phyloP scores from a whole-genome alignment of 2,329 filamentous ascomycete species.

The Verticillium alfalfae region DNA sequence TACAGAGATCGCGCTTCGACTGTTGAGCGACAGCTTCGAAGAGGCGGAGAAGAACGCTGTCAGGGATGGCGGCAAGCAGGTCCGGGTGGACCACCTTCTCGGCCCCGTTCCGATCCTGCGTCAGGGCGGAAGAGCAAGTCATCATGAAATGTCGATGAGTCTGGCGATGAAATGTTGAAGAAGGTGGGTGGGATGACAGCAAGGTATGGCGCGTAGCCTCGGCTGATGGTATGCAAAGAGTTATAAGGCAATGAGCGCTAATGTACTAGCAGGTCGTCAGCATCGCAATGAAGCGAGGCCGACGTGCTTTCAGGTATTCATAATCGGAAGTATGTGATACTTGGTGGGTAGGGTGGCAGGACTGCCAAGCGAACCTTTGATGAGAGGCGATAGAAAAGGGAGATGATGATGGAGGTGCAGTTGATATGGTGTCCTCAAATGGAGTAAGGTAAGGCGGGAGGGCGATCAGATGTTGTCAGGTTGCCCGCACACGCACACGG shows the following conservation, averaged over 20 bases:
- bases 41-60: constrained; percentile 32
- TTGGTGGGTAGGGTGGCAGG: not conserved
- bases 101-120: not conserved
- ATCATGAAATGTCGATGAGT: not conserved
- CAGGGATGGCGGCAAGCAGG: constrained; percentile 24
- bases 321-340: not conserved
- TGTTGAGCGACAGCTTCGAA: constrained; percentile 25
- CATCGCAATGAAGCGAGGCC: not conserved
- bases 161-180: not conserved
- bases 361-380: not conserved
- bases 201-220: not conserved
- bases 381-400: not conserved
- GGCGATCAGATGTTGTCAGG: not conserved
- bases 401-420: not conserved
- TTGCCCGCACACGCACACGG: not conserved
- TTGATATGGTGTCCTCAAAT: not conserved
- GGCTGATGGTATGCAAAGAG: not conserved
- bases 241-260: not conserved
- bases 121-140: not conserved
- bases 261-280: not conserved
- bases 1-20: constrained; percentile 33
- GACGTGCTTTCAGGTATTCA: not conserved
- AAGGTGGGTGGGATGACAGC: not conserved
- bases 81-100: constrained; percentile 4
- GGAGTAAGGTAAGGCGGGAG: not conserved